Evolutionary conservation across 2,329 filamentous ascomycete genomes (phyloP).

Genomic region (Verticillium isaacii): DNA sequence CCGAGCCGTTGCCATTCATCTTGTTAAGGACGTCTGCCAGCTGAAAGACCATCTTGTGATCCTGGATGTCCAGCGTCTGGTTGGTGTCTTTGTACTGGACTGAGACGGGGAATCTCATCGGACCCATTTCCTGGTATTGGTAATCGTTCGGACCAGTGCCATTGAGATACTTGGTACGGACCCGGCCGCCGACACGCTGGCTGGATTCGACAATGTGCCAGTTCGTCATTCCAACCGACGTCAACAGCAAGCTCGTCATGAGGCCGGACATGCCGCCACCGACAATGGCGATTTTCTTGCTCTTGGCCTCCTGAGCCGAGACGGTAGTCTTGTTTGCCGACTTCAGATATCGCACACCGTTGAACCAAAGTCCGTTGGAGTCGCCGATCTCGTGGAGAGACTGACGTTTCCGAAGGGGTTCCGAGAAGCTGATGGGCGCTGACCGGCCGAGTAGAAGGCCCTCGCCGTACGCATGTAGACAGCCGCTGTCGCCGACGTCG

Average conservation of each 20-base stretch:
- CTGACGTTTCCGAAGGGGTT: not conserved
- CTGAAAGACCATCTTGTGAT: slow-evolving; percentile 58
- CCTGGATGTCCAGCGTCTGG: slow-evolving; percentile 48
- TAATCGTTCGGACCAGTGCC: slow-evolving; percentile 48
- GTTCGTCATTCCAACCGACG: slow-evolving; percentile 45
- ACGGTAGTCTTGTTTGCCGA: slow-evolving; percentile 44
- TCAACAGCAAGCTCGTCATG: slow-evolving; percentile 46
- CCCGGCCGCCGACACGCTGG: slow-evolving; percentile 52
- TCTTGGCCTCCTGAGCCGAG: slow-evolving; percentile 45
- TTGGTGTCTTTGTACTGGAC: slow-evolving; percentile 42
- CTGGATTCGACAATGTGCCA: slow-evolving; percentile 54
- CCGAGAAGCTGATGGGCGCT: not conserved
- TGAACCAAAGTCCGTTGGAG: slow-evolving; percentile 5
- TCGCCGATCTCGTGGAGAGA: slow-evolving; percentile 10
- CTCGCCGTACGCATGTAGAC: not conserved
- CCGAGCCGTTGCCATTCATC: slow-evolving; percentile 42
- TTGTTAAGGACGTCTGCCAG: slow-evolving; percentile 50
- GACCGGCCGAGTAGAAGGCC: not conserved
- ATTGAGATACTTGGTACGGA: slow-evolving; percentile 54
- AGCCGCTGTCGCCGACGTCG: slow-evolving; percentile 3
- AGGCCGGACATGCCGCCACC: slow-evolving; percentile 59
- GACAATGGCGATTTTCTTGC: slow-evolving; percentile 51
- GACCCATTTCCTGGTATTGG: slow-evolving; percentile 58
- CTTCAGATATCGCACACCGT: slow-evolving; percentile 30
- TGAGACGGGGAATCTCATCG: slow-evolving; percentile 36